phyloP scores from a whole-genome alignment of 1,284 basidiomycete genomes.

The Meripilus lineatus region DNA sequence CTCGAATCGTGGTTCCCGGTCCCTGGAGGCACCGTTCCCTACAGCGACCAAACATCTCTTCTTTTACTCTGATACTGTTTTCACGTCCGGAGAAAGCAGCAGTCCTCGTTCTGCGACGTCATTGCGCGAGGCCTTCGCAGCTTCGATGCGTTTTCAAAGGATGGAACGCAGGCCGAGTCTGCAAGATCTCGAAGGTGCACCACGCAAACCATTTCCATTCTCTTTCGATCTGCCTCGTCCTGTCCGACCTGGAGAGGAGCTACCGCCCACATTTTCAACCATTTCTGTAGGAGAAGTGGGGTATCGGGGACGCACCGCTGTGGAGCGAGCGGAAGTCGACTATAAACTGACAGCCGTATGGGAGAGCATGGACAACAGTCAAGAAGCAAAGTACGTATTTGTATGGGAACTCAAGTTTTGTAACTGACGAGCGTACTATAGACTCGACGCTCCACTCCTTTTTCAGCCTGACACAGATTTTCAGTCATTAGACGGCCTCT shows the following conservation, averaged over 20 bases:
- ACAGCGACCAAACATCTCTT: constrained; percentile 50
- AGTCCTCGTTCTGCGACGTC: constrained; percentile 37
- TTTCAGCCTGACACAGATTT: constrained; percentile 56
- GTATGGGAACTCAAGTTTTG: too few relatives aligned
- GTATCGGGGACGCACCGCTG: constrained; percentile 29
- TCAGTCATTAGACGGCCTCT: constrained; percentile 47
- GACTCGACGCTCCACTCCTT: constrained; percentile 59
- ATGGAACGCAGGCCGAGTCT: constrained; percentile 21
- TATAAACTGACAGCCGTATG: constrained; percentile 57
- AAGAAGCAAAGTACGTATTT: too few relatives aligned
- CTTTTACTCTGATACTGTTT: constrained; percentile 45
- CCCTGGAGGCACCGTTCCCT: constrained; percentile 19
- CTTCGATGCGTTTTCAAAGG: constrained; percentile 31
- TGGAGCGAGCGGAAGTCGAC: constrained; percentile 41
- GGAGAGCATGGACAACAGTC: constrained; percentile 49
- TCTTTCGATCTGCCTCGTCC: constrained; percentile 52
- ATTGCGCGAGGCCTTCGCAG: constrained; percentile 45
- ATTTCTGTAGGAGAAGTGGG: constrained; percentile 22
- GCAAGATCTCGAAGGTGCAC: constrained; percentile 16
- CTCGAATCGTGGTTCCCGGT: constrained; percentile 24
- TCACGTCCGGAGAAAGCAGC: constrained; percentile 35
- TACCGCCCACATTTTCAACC: constrained; percentile 53
- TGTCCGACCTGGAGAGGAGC: constrained; percentile 45
- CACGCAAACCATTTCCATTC: constrained; percentile 45
- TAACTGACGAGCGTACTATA: constrained; percentile 21